phyloP scores from a whole-genome alignment of 495 filamentous ascomycete genomes.

The Penicillium riverlandense region DNA sequence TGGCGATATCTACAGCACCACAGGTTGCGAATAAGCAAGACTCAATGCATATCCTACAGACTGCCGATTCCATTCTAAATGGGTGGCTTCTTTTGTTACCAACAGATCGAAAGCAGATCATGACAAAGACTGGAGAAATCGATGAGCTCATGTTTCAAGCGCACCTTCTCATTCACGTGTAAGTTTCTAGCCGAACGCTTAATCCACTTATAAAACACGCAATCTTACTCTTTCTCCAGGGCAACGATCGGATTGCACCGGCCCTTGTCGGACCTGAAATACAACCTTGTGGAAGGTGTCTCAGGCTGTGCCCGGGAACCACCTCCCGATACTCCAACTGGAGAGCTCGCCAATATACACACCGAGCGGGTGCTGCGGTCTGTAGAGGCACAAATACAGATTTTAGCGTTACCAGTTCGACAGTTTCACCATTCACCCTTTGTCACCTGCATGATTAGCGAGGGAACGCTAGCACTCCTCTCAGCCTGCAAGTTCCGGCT shows the following conservation, averaged over 20 bases:
- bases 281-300: constrained; percentile 14
- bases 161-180: constrained; percentile 27
- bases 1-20: constrained; percentile 16
- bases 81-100: constrained; percentile 24
- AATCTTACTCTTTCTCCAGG: constrained; percentile 4
- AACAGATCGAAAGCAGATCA: constrained; percentile 17
- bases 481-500: constrained; percentile 19
- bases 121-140: constrained; percentile 19
- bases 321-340: constrained; percentile 11
- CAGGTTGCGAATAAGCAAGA: constrained; percentile 12
- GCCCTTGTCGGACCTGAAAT: constrained; percentile 26
- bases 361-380: constrained; percentile 19
- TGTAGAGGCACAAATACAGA: constrained; percentile 18
- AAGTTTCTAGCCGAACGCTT: background rate
- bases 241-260: constrained; percentile 22
- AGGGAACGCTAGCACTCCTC: constrained; percentile 19
- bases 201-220: background rate
- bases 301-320: constrained; percentile 26
- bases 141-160: constrained; percentile 33
- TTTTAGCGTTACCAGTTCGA: constrained; percentile 18
- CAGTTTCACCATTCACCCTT: constrained; percentile 22
- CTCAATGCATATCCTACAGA: constrained; percentile 18
- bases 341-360: constrained; percentile 20
- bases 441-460: constrained; percentile 24
- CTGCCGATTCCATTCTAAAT: constrained; percentile 17